Evolutionary conservation across 345 rosid species (phyloP).

Genomic region (Eucalyptus tenuipes): DNA sequence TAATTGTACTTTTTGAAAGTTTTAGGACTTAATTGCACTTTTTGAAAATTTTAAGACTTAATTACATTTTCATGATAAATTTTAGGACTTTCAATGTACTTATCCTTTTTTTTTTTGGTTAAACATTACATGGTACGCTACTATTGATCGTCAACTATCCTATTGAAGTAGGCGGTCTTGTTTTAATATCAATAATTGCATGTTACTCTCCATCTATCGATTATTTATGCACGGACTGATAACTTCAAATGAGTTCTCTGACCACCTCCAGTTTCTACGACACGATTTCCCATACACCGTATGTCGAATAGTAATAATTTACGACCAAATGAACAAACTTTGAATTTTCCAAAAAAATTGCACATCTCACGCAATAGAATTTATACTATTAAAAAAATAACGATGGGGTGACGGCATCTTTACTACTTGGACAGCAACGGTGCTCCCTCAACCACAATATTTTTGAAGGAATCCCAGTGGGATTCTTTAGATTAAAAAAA

Average conservation of each 20-base stretch:
- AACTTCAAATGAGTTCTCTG: background rate
- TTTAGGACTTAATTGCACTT: too few relatives aligned
- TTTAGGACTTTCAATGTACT: too few relatives aligned
- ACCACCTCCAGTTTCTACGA: background rate
- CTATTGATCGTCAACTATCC: background rate
- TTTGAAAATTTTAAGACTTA: too few relatives aligned
- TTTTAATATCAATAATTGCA: background rate
- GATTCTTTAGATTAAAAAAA: too few relatives aligned
- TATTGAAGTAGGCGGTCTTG: background rate
- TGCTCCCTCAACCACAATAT: too few relatives aligned
- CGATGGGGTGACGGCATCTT: too few relatives aligned
- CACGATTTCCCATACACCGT: background rate
- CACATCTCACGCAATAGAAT: background rate
- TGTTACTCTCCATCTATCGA: background rate
- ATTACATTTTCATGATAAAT: too few relatives aligned
- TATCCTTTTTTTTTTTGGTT: rapidly evolving
- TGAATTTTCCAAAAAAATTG: background rate
- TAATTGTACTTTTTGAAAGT: too few relatives aligned
- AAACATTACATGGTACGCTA: background rate
- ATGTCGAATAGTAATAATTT: background rate
- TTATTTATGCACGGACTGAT: background rate
- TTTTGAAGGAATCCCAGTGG: too few relatives aligned
- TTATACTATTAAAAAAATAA: background rate
- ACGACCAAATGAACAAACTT: background rate
- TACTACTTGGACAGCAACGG: too few relatives aligned